Percentiles rank a stretch among this genome's conserved stretches.
phyloP scores from a whole-genome alignment of 371 early-diverging fungal species.

The Mucor lusitanicus region DNA sequence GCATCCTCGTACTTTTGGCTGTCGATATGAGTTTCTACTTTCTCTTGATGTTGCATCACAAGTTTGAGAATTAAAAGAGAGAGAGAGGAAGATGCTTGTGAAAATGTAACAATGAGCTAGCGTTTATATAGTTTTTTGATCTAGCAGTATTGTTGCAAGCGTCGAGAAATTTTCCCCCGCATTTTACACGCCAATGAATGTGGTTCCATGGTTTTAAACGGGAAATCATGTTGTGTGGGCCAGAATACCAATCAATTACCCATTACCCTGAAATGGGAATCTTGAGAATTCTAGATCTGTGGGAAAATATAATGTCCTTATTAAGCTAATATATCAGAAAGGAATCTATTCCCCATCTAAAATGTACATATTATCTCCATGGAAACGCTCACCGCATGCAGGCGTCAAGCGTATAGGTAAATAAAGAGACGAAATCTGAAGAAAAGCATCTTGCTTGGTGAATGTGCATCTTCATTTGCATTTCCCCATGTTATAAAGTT shows the following conservation, averaged over 20 bases:
- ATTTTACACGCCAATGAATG: constrained; percentile 11
- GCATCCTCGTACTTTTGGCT: background rate
- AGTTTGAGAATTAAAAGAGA: background rate
- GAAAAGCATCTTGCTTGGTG: background rate
- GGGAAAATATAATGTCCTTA: background rate
- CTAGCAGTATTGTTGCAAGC: background rate
- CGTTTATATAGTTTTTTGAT: background rate
- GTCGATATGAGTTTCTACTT: background rate
- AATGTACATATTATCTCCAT: background rate
- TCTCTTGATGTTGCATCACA: background rate
- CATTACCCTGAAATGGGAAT: background rate
- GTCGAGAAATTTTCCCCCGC: constrained; percentile 10
- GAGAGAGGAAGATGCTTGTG: background rate
- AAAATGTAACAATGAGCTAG: background rate
- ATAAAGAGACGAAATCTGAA: background rate
- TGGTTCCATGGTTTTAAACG: background rate
- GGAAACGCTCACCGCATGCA: background rate
- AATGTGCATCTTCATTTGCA: background rate
- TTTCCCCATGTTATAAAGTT: background rate
- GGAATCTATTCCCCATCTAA: background rate
- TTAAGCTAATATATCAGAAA: background rate
- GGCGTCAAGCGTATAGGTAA: background rate
- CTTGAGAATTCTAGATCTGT: background rate
- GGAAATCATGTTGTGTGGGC: background rate
- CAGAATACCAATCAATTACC: background rate